Evolutionary conservation across 768 basidiomycete species (phyloP).

Genomic region (Crassisporium funariophilum): DNA sequence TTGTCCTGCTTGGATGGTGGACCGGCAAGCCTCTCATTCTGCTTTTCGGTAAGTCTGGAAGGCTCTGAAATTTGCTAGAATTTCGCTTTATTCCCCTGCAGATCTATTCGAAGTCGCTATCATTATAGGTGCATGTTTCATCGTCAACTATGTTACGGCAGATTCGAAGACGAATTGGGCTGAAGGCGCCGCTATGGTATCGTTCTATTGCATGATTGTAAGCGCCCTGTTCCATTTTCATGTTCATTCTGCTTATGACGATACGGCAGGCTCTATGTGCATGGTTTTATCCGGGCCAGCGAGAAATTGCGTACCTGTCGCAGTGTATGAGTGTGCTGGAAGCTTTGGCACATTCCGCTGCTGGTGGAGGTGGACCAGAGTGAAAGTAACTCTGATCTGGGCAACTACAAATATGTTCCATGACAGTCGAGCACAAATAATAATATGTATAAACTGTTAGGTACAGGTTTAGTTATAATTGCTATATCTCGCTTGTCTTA

Average conservation of each 20-base stretch:
- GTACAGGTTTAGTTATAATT: no score
- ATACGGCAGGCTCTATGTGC: conserved; percentile 53
- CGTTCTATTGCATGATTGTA: conserved; percentile 71
- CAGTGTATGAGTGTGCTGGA: conserved; percentile 41
- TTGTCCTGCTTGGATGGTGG: conserved; percentile 74
- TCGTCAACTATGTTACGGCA: conserved; percentile 80
- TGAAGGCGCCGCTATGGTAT: conserved; percentile 66
- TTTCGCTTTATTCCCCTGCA: conserved; percentile 23
- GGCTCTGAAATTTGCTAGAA: not conserved
- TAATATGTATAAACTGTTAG: no score
- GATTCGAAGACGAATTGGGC: conserved; percentile 82
- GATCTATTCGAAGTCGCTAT: conserved; percentile 71
- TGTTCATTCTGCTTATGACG: conserved; percentile 1
- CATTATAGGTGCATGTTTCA: conserved; percentile 66
- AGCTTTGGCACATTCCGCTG: conserved; percentile 29
- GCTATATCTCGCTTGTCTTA: no score
- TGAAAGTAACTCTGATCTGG: no score
- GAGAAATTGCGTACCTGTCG: conserved; percentile 45
- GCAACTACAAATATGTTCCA: no score
- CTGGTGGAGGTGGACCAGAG: no score
- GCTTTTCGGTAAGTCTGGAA: conserved; percentile 57
- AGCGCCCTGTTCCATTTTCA: not conserved
- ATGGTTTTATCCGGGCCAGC: conserved; percentile 69
- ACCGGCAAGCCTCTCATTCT: conserved; percentile 57
- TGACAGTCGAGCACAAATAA: no score